These are phyloP conservation scores for Tulasnella sp. DNA, from an alignment of 768 basidiomycete species.

Conservation along the genomic window DNA sequence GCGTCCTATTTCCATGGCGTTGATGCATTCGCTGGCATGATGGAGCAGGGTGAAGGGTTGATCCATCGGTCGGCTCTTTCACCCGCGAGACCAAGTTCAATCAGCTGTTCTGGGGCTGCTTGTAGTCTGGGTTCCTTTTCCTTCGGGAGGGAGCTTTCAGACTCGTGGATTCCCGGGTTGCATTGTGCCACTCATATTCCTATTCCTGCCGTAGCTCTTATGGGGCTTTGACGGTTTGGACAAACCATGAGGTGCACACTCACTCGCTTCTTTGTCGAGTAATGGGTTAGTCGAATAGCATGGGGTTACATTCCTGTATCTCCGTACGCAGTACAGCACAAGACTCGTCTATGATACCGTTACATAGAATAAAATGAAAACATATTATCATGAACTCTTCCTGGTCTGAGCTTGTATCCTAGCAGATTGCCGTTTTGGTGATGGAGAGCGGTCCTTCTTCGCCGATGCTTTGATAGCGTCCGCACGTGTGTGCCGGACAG, in stretches of 20 bases:
- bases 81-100: slow-evolving; percentile 32
- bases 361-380: not conserved
- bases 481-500: not conserved
- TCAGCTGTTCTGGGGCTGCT: slow-evolving; percentile 26
- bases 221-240: slow-evolving; percentile 34
- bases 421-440: slow-evolving; percentile 15
- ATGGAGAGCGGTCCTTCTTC: slow-evolving; percentile 9
- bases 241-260: slow-evolving; percentile 35
- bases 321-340: not conserved
- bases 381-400: slow-evolving; percentile 8
- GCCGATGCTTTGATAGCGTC: slow-evolving; percentile 15
- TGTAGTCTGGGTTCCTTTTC: slow-evolving; percentile 8
- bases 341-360: not conserved
- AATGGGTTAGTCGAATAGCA: not conserved
- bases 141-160: slow-evolving; percentile 12
- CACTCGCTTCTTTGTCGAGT: not conserved
- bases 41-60: slow-evolving; percentile 32
- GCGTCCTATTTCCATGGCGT: slow-evolving; percentile 32
- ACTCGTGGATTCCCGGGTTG: slow-evolving; percentile 14
- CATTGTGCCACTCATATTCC: slow-evolving; percentile 34
- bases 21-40: slow-evolving; percentile 33
- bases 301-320: slow-evolving; percentile 16
- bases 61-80: slow-evolving; percentile 11
- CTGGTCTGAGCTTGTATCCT: slow-evolving; percentile 2
- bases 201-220: slow-evolving; percentile 31